phyloP scores from a whole-genome alignment of 2,329 filamentous ascomycete species.

The Aspergillus sp. region DNA sequence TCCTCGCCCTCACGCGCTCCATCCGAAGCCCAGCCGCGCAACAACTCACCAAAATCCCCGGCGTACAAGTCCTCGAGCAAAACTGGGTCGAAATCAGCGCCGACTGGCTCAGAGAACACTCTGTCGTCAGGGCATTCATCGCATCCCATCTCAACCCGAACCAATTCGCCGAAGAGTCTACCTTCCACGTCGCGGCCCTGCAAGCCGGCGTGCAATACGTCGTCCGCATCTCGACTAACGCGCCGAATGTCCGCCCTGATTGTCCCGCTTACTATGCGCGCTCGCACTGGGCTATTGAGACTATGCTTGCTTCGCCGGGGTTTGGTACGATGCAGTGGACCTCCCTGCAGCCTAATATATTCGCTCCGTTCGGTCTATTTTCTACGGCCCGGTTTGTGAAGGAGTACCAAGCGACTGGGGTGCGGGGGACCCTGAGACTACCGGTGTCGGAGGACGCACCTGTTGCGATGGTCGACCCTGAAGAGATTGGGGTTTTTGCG shows the following conservation, averaged over 20 bases:
- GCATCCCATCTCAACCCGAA: constrained; percentile 38
- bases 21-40: constrained; percentile 18
- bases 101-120: constrained; percentile 41
- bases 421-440: constrained; percentile 29
- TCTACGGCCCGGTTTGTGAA: constrained; percentile 33
- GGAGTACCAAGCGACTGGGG: constrained; percentile 33
- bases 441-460: constrained; percentile 29
- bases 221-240: constrained; percentile 44
- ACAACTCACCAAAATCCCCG: constrained; percentile 31
- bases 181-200: constrained; percentile 36
- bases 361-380: constrained; percentile 23
- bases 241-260: constrained; percentile 38
- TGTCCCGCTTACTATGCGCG: constrained; percentile 37
- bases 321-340: constrained; percentile 40
- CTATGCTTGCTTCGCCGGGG: constrained; percentile 36
- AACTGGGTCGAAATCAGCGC: constrained; percentile 41
- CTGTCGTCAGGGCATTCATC: constrained; percentile 41
- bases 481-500: too few species aligned
- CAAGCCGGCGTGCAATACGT: constrained; percentile 43
- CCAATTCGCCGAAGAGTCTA: constrained; percentile 44
- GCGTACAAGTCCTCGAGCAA: constrained; percentile 36
- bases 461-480: constrained; percentile 13
- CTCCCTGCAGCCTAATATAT: constrained; percentile 42
- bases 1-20: constrained; percentile 37
- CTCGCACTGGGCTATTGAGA: constrained; percentile 45